Evolutionary conservation across 2,329 filamentous ascomycete species (phyloP).

Genomic region (Fusarium palustre): DNA sequence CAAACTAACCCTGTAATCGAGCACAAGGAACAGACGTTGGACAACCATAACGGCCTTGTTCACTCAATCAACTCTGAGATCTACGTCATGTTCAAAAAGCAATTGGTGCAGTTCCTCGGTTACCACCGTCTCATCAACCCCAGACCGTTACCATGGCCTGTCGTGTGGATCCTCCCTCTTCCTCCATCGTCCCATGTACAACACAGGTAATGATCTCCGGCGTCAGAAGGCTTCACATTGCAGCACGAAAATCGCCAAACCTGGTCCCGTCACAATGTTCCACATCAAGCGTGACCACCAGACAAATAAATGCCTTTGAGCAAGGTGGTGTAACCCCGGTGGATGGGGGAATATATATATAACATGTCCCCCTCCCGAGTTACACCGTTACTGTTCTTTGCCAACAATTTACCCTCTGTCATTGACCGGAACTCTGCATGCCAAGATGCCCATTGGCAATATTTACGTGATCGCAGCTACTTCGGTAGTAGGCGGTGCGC

Average conservation of each 20-base stretch:
- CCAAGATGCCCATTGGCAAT: slow-evolving; percentile 41
- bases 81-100: slow-evolving; percentile 11
- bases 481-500: slow-evolving; percentile 42
- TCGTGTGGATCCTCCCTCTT: slow-evolving; percentile 7
- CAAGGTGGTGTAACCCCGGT: not conserved
- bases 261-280: not conserved
- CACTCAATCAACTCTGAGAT: not conserved
- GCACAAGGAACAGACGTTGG: too few relatives aligned
- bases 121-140: slow-evolving; percentile 20
- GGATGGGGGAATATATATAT: slow-evolving; percentile 19
- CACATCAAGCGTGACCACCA: slow-evolving; percentile 8
- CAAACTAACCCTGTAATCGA: not conserved
- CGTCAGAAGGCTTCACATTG: slow-evolving; percentile 24
- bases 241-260: not conserved
- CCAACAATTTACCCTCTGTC: not conserved
- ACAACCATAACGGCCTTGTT: not conserved
- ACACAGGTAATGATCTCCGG: slow-evolving; percentile 26
- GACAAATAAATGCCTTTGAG: not conserved
- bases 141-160: slow-evolving; percentile 9
- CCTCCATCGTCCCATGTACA: not conserved
- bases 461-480: slow-evolving; percentile 44
- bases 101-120: not conserved
- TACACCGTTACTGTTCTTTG: not conserved
- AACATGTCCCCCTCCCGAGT: slow-evolving; percentile 1
- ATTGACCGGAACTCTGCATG: not conserved